phyloP scores from a whole-genome alignment of 805 yeast genomes.

The Saccharomycopsis amapae region DNA sequence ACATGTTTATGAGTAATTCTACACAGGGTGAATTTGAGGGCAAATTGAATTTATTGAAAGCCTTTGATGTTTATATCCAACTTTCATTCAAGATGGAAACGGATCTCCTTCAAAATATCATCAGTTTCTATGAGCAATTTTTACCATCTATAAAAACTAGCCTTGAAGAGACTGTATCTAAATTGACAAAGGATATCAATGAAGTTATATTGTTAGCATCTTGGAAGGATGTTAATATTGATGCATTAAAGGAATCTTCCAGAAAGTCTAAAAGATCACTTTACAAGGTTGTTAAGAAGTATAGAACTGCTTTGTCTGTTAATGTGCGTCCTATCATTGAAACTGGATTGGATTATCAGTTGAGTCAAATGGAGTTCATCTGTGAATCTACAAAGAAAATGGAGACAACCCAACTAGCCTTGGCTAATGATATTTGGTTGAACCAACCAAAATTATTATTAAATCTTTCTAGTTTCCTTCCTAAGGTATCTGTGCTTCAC shows the following conservation, averaged over 20 bases:
- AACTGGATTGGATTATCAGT: constrained; percentile 38
- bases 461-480: constrained; percentile 42
- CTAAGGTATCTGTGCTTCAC: constrained; percentile 23
- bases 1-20: constrained; percentile 67
- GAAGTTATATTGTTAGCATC: constrained; percentile 87
- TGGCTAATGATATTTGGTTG: constrained; percentile 3
- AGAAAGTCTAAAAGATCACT: constrained; percentile 78
- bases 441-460: constrained; percentile 9
- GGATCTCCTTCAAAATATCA: constrained; percentile 43
- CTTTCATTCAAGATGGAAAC: constrained; percentile 27
- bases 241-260: constrained; percentile 91
- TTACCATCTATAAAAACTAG: constrained; percentile 38
- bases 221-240: constrained; percentile 95
- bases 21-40: constrained; percentile 64
- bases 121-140: constrained; percentile 65
- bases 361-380: background rate
- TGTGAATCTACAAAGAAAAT: too few species aligned
- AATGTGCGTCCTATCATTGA: constrained; percentile 53
- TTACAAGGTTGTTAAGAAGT: constrained; percentile 78
- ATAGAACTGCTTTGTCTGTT: constrained; percentile 52
- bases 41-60: constrained; percentile 53
- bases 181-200: constrained; percentile 67
- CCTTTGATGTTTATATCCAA: constrained; percentile 54
- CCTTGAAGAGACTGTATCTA: constrained; percentile 40
- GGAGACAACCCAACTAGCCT: background rate